Base-by-base conservation (phyloP, 495 filamentous ascomycete genomes). In the Penicillium manginii region DNA sequence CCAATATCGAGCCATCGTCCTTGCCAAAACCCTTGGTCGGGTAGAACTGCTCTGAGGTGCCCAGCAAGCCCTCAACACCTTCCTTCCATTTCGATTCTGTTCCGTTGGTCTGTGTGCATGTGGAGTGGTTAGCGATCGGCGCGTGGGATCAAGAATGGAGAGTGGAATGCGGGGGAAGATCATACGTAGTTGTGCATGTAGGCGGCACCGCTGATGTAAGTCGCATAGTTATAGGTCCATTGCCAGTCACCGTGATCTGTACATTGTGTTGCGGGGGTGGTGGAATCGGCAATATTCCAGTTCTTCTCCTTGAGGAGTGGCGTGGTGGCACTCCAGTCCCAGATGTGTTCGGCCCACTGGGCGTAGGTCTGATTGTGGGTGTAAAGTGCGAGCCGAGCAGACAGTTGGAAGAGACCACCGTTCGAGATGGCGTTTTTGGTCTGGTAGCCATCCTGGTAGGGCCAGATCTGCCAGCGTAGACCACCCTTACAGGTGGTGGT, bases 361-460 rank as follows among this genome's bases (percentile, higher is more conserved):
- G 81, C 80, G 66, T 93, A 93, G 0, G 89, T 91, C 49, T 83
- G 65, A 69, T 93, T 92, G 35, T 85, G 84, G 6, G 91, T 93
- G 68, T 90, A 92, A 14, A 84, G 78, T 3, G 83, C 88, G 11
- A 94, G 77, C 1, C 91, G 86, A 0, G 90, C 81, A n/a, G 88
- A 86, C n/a, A 94, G 75, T 67, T 92, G 90, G 72, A 93, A 91
- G 62, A 94, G 85, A 58, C 84, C 85, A 5, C 88, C 90, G 69
- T 91, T 91, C 37, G 88, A 87, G 49, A 91, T 86, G 29, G 84
- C 81, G 75, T 93, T 93, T 69, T 92, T 92, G 73, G 88, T 92
- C 60, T 84, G 82, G 71, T 89, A 96, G 10, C 92, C 92, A 22
- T 77, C 85, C 75, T 93, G 91, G 73, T 90, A 92, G 9, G 83